Evolutionary conservation across 345 rosid species (phyloP).

Genomic region (Firmiana major): DNA sequence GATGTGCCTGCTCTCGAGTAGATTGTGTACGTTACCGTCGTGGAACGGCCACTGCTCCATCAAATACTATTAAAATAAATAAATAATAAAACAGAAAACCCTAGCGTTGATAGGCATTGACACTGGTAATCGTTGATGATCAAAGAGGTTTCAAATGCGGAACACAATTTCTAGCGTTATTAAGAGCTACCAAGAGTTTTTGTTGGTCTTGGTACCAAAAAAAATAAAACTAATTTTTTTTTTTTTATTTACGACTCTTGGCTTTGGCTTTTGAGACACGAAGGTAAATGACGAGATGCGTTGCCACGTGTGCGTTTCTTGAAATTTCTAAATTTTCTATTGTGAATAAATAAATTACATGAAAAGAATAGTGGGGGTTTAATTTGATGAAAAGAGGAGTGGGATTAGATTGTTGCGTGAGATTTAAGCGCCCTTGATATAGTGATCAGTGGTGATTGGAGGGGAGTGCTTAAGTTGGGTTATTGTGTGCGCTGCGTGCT

Average conservation of each 20-base stretch:
- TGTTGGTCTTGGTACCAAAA: too few relatives aligned
- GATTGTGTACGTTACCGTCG: constrained; percentile 63
- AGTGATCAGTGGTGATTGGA: not conserved
- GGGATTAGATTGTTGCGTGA: not conserved
- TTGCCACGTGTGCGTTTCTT: not conserved
- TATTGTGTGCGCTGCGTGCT: not conserved
- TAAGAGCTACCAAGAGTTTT: not conserved
- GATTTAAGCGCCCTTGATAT: not conserved
- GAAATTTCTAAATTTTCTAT: not conserved
- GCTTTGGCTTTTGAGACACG: too few relatives aligned
- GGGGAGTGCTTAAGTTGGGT: too few relatives aligned
- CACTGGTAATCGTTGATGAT: not conserved
- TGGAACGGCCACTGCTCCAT: constrained; percentile 53
- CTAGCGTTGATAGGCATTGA: constrained; percentile 4
- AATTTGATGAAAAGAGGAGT: not conserved
- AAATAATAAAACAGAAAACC: not conserved
- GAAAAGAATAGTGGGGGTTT: too few relatives aligned
- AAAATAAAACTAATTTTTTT: too few relatives aligned
- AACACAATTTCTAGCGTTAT: not conserved
- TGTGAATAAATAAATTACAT: not conserved
- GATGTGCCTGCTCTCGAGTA: constrained; percentile 45
- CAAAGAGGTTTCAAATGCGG: not conserved
- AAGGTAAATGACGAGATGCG: too few relatives aligned
- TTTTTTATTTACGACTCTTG: not conserved
- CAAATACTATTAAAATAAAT: not conserved